Conservation (phyloP, 495 filamentous ascomycete genomes). For the Xylaria telfairii region DNA sequence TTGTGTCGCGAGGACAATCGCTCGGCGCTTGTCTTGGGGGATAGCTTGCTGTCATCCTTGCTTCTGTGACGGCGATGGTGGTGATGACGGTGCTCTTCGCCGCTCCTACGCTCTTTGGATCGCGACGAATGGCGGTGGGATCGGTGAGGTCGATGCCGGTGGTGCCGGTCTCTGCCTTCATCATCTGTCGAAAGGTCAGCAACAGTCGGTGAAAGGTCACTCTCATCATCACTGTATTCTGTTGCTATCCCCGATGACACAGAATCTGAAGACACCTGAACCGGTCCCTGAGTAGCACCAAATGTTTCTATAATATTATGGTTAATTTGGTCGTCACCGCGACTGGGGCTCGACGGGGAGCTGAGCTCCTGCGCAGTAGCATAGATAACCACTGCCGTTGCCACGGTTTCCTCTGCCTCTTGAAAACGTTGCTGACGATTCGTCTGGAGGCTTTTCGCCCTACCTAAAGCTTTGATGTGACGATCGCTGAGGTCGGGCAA, state of each 20-base stretch:
- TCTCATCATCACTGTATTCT: slow-evolving; percentile 35
- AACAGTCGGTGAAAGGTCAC: slow-evolving; percentile 42
- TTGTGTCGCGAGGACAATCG: slow-evolving; percentile 35
- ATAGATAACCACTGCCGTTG: slow-evolving; percentile 54
- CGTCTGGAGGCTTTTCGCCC: slow-evolving; percentile 46
- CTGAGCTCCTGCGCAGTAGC: slow-evolving; percentile 49
- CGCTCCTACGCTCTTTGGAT: slow-evolving; percentile 25
- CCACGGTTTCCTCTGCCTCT: slow-evolving; percentile 51
- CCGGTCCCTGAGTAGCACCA: slow-evolving; percentile 26
- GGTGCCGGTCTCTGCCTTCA: slow-evolving; percentile 41
- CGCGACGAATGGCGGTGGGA: slow-evolving; percentile 42
- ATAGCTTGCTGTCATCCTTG: slow-evolving; percentile 43
- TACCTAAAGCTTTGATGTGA: slow-evolving; percentile 46
- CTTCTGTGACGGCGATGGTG: slow-evolving; percentile 36
- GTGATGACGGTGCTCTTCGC: slow-evolving; percentile 24
- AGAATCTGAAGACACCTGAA: slow-evolving; percentile 30
- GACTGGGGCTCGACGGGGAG: slow-evolving; percentile 32
- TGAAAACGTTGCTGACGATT: slow-evolving; percentile 47
- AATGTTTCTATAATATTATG: slow-evolving; percentile 23
- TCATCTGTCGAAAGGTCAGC: slow-evolving; percentile 56
- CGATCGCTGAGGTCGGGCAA: slow-evolving; percentile 51
- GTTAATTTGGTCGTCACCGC: slow-evolving; percentile 28
- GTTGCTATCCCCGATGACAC: slow-evolving; percentile 30
- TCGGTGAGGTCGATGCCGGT: slow-evolving; percentile 45
- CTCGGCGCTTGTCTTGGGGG: slow-evolving; percentile 41